A percentile compares a stretch with the other conserved stretches of the same genome.
phyloP scores from a whole-genome alignment of 805 yeast species.

The Yamadazyma tumulicola region DNA sequence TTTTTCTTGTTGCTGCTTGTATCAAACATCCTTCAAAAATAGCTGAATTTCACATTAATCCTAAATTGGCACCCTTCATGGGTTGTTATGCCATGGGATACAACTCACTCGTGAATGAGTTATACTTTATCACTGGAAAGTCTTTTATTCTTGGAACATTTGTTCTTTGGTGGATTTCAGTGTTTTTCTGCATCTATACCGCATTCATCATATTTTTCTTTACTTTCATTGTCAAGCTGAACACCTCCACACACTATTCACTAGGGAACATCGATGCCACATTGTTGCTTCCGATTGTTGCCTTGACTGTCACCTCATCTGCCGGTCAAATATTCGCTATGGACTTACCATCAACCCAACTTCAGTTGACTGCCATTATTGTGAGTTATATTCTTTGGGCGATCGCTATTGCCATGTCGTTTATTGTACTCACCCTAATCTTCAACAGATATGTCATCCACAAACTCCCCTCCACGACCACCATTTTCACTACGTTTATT shows the following conservation, averaged over 20 bases:
- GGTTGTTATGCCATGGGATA: conserved; percentile 84
- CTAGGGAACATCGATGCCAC: conserved; percentile 48
- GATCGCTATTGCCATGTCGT: conserved; percentile 61
- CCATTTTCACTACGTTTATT: conserved; percentile 65
- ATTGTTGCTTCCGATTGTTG: conserved; percentile 70
- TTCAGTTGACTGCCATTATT: conserved; percentile 51
- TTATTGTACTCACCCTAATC: conserved; percentile 53
- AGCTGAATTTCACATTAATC: conserved; percentile 23
- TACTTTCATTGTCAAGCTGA: conserved; percentile 40
- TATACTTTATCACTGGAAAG: conserved; percentile 41
- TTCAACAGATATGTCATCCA: conserved; percentile 55
- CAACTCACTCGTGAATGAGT: conserved; percentile 59
- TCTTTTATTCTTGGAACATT: conserved; percentile 43
- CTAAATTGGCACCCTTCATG: conserved; percentile 55
- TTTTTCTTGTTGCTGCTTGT: conserved; percentile 40
- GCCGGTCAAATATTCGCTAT: conserved; percentile 57
- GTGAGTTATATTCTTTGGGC: conserved; percentile 62
- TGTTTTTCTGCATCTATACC: conserved; percentile 49
- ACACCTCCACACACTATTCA: conserved; percentile 15
- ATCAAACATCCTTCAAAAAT: conserved; percentile 25
- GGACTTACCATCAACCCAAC: conserved; percentile 38
- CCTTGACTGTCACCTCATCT: conserved; percentile 73
- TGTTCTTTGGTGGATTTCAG: conserved; percentile 73
- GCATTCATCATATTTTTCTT: conserved; percentile 60
- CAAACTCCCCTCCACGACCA: conserved; percentile 54